Percentiles rank a stretch among this genome's conserved stretches.
phyloP scores from a whole-genome alignment of 345 rosid species.

The Rhizophora apiculata region DNA sequence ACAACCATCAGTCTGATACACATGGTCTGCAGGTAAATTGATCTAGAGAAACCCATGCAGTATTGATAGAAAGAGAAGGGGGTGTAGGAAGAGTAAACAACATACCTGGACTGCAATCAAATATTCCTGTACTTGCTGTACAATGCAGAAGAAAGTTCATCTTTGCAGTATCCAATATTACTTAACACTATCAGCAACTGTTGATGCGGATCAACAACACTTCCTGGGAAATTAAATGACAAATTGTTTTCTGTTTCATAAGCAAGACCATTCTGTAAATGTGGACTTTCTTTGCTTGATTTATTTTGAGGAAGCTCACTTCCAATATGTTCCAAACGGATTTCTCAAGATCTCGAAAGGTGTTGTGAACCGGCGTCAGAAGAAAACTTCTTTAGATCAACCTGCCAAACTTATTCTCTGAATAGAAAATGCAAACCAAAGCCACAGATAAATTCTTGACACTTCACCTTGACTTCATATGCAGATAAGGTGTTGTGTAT shows the following conservation, averaged over 20 bases:
- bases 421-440: conserved; percentile 12
- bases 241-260: conserved; percentile 42
- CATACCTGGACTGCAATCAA: conserved; percentile 74
- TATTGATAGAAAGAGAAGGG: neutral
- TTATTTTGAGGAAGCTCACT: conserved; percentile 49
- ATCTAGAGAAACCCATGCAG: neutral
- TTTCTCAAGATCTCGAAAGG: conserved; percentile 82
- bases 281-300: conserved; percentile 45
- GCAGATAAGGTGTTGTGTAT: conserved; percentile 72
- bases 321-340: conserved; percentile 61
- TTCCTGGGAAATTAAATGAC: conserved; percentile 54
- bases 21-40: neutral
- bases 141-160: conserved; percentile 74
- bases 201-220: conserved; percentile 67
- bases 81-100: conserved; percentile 6
- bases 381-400: conserved; percentile 17
- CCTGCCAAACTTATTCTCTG: conserved; percentile 5
- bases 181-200: conserved; percentile 77
- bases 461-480: conserved; percentile 76
- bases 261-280: conserved; percentile 62
- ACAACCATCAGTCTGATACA: neutral
- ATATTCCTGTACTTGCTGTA: conserved; percentile 71
- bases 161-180: conserved; percentile 96
- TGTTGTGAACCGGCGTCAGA: conserved; percentile 59
- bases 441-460: conserved; percentile 6